A percentile compares a stretch with the other conserved stretches of the same genome.
These are phyloP conservation scores for Zymoseptoria crescenta DNA, from an alignment of 2,329 filamentous ascomycete species.

Conservation along the genomic window DNA sequence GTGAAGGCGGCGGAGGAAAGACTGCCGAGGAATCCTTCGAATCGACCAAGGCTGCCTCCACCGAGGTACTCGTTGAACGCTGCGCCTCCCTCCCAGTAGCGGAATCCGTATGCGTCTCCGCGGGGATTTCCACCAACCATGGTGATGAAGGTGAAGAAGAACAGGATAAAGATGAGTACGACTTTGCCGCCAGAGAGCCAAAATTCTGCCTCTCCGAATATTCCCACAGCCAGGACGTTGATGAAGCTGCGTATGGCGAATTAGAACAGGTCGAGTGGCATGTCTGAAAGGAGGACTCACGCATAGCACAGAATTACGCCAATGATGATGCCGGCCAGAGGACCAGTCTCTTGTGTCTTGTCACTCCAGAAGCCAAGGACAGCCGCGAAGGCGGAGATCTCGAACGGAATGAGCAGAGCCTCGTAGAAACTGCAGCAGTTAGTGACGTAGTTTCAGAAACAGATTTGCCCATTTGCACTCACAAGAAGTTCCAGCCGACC, in stretches of 20 bases:
- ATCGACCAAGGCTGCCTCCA: conserved; percentile 25
- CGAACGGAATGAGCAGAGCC: conserved; percentile 44
- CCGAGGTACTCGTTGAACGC: conserved; percentile 25
- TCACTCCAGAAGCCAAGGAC: conserved; percentile 37
- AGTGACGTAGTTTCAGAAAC: neutral
- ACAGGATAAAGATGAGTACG: conserved; percentile 38
- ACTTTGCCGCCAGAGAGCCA: conserved; percentile 49
- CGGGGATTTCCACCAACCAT: conserved; percentile 31
- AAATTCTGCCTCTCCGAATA: conserved; percentile 38
- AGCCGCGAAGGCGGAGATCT: conserved; percentile 41
- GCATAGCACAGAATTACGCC: conserved; percentile 37
- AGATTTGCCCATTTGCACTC: neutral
- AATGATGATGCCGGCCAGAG: conserved; percentile 27
- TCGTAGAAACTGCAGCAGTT: conserved; percentile 36
- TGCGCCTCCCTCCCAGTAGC: conserved; percentile 36
- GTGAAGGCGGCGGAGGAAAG: conserved; percentile 38
- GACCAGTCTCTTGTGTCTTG: conserved; percentile 33
- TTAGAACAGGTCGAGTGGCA: conserved; percentile 13
- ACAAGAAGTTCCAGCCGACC: conserved; percentile 22
- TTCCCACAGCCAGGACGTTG: conserved; percentile 40
- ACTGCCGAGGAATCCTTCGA: conserved; percentile 31
- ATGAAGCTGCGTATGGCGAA: conserved; percentile 23
- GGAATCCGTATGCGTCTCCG: conserved; percentile 35
- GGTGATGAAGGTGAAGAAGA: conserved; percentile 33
- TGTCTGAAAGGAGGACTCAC: conserved; percentile 27